phyloP scores from a whole-genome alignment of 1,139 yeast genomes.

The Magnusiomyces fungicola region DNA sequence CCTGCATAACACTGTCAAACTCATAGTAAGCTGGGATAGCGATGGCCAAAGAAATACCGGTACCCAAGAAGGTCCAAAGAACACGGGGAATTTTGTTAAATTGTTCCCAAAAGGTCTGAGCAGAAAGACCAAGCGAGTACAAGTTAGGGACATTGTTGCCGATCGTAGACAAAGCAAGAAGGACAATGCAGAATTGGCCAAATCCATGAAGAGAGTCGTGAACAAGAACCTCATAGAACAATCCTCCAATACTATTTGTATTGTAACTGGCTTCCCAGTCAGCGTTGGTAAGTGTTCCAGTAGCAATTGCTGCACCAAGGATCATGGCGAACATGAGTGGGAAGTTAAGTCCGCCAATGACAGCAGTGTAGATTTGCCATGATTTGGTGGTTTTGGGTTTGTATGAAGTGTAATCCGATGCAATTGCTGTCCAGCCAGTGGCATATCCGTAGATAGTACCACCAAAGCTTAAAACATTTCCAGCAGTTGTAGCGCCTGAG shows the following conservation, averaged over 20 bases:
- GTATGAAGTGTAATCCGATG: slow-evolving; percentile 88
- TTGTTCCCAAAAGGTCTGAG: slow-evolving; percentile 74
- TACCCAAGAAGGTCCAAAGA: slow-evolving; percentile 71
- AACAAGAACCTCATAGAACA: slow-evolving; percentile 69
- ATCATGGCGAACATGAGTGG: slow-evolving; percentile 70
- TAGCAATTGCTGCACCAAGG: slow-evolving; percentile 82
- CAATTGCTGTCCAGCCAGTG: slow-evolving; percentile 91
- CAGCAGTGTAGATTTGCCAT: slow-evolving; percentile 52
- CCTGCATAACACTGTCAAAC: slow-evolving; percentile 64
- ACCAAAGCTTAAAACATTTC: slow-evolving; percentile 73
- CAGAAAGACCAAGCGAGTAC: slow-evolving; percentile 81
- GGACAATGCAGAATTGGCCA: slow-evolving; percentile 82
- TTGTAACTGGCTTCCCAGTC: slow-evolving; percentile 48
- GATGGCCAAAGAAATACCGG: slow-evolving; percentile 70
- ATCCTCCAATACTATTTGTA: slow-evolving; percentile 66
- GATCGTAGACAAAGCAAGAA: slow-evolving; percentile 74
- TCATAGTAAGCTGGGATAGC: slow-evolving; percentile 80
- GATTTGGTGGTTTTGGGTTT: slow-evolving; percentile 59
- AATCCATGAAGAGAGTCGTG: slow-evolving; percentile 76
- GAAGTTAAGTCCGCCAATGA: slow-evolving; percentile 52
- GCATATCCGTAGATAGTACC: slow-evolving; percentile 83
- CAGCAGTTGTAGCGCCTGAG: slow-evolving; percentile 50
- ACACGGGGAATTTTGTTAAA: slow-evolving; percentile 71
- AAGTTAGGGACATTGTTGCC: slow-evolving; percentile 90
- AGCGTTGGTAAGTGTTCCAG: slow-evolving; percentile 42